These are phyloP conservation scores for Beauveria sp. DNA, from an alignment of 2,329 filamentous ascomycete species.

Conservation along the genomic window DNA sequence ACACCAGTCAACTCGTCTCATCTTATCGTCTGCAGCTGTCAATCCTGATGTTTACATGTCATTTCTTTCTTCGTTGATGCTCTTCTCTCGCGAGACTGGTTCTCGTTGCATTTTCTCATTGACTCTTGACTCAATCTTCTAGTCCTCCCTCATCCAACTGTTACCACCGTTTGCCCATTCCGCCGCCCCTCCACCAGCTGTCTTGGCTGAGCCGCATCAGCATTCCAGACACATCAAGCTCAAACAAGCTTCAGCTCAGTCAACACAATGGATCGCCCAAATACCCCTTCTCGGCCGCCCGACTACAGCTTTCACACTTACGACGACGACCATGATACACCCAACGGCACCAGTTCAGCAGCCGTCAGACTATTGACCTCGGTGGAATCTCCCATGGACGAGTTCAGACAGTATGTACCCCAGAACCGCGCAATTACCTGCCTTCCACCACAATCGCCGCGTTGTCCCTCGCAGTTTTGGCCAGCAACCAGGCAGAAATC, in stretches of 20 bases:
- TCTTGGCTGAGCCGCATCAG: constrained; percentile 8
- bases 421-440: neutral
- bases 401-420: constrained; percentile 48
- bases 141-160: neutral
- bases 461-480: constrained; percentile 2
- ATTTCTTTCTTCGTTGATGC: neutral
- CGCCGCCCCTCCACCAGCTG: constrained; percentile 3
- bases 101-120: neutral
- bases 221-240: constrained; percentile 21
- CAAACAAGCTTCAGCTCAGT: constrained; percentile 11
- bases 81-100: neutral
- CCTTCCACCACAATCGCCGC: constrained; percentile 12
- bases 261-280: constrained; percentile 40
- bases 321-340: constrained; percentile 45
- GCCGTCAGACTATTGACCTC: constrained; percentile 56
- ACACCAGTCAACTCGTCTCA: neutral
- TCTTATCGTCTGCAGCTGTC: neutral
- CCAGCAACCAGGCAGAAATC: constrained; percentile 6
- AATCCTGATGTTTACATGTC: constrained; percentile 1
- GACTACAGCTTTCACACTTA: constrained; percentile 52
- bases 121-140: neutral
- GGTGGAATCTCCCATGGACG: constrained; percentile 44
- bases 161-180: neutral
- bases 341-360: constrained; percentile 40
- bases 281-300: constrained; percentile 44